Evolutionary conservation across 2,329 filamentous ascomycete genomes (phyloP).

Genomic region (Clarireedia hainanense): DNA sequence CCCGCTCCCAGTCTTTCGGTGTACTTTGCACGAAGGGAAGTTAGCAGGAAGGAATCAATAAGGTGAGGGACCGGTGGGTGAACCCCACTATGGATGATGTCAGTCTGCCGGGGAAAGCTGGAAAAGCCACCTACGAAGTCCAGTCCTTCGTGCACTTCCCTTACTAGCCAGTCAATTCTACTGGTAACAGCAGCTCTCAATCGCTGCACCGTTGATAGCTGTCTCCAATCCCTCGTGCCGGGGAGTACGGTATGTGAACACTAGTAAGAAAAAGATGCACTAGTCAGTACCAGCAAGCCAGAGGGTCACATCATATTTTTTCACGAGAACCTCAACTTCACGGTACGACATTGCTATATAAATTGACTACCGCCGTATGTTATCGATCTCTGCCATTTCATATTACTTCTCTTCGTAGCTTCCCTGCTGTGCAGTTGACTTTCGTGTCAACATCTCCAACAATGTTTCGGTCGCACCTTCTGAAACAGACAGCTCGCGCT

Average conservation of each 20-base stretch:
- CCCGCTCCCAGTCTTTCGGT: neutral
- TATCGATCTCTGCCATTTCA: neutral
- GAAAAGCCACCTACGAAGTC: neutral
- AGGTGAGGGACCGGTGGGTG: no score
- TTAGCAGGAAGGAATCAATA: neutral
- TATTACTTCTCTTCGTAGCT: neutral
- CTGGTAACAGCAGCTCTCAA: no score
- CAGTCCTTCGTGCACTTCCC: no score
- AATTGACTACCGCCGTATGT: no score
- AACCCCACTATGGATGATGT: slow-evolving; percentile 4
- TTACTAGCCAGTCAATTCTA: no score
- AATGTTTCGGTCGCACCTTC: slow-evolving; percentile 27
- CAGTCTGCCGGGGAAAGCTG: slow-evolving; percentile 1
- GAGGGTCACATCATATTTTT: no score
- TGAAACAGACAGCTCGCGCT: slow-evolving; percentile 23
- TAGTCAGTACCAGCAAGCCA: no score
- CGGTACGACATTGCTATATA: no score
- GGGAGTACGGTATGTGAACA: neutral
- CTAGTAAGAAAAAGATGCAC: no score
- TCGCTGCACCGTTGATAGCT: neutral
- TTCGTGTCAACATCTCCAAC: neutral
- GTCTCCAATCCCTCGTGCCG: neutral
- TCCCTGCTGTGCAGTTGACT: no score
- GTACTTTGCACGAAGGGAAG: neutral
- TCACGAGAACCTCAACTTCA: no score